Conservation (phyloP, 495 filamentous ascomycete genomes). For the Darksidea phi region DNA sequence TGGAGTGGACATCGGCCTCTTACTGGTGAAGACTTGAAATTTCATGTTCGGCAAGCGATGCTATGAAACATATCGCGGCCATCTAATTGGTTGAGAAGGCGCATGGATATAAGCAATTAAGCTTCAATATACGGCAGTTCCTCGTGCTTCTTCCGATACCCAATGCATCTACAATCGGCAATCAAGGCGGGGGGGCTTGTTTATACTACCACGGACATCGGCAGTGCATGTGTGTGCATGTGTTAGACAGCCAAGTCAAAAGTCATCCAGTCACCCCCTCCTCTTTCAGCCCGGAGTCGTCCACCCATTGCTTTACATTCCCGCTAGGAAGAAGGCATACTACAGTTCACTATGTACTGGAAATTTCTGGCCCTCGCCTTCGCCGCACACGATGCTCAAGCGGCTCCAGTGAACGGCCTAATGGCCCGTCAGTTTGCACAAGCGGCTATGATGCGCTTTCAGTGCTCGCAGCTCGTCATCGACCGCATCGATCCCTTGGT, state of each 20-base stretch:
- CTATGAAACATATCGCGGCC: not conserved
- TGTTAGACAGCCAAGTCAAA: conserved; percentile 2
- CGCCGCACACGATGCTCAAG: conserved; percentile 6
- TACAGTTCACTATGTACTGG: conserved; percentile 17
- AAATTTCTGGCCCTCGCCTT: conserved; percentile 20
- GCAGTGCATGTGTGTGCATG: not conserved
- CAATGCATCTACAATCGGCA: conserved; percentile 2
- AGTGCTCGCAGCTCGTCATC: conserved; percentile 27
- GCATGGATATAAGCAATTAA: conserved; percentile 17
- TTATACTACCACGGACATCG: conserved; percentile 13
- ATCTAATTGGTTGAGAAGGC: conserved; percentile 5
- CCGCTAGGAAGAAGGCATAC: not conserved
- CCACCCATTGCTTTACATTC: not conserved
- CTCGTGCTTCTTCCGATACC: conserved; percentile 15
- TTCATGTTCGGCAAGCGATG: not conserved
- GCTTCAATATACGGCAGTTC: conserved; percentile 27
- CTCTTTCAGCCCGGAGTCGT: not conserved
- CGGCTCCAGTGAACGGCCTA: conserved; percentile 14
- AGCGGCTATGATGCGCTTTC: conserved; percentile 33
- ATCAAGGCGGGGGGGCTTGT: conserved; percentile 8
- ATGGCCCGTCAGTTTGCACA: conserved; percentile 29
- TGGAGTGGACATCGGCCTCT: too few relatives aligned
- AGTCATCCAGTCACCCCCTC: not conserved
- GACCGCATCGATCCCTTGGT: conserved; percentile 33
- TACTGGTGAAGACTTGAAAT: too few relatives aligned